phyloP scores from a whole-genome alignment of 495 filamentous ascomycete genomes.

The Penicillium herquei region DNA sequence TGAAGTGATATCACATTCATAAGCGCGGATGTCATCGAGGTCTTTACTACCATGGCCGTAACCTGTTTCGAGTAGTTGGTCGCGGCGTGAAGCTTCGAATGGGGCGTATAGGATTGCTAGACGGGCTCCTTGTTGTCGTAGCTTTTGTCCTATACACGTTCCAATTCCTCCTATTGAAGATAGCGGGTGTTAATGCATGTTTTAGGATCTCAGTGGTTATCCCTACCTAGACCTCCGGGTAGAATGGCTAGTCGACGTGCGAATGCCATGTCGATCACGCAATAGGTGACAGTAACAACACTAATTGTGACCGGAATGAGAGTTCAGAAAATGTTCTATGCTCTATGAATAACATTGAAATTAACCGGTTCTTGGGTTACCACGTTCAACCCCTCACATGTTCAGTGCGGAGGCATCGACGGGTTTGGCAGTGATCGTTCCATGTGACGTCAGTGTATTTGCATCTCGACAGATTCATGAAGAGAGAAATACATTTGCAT shows the following conservation, averaged over 20 bases:
- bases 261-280: slow-evolving; percentile 27
- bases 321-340: not conserved
- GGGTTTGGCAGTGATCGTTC: slow-evolving; percentile 13
- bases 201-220: not conserved
- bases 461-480: too few species aligned
- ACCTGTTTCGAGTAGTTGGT: slow-evolving; percentile 30
- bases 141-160: slow-evolving; percentile 38
- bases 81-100: slow-evolving; percentile 37
- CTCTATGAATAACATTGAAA: too few species aligned
- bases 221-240: slow-evolving; percentile 40
- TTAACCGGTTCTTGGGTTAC: not conserved
- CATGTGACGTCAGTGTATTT: too few species aligned
- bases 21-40: slow-evolving; percentile 29
- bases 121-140: slow-evolving; percentile 34
- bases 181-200: not conserved
- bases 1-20: slow-evolving; percentile 44
- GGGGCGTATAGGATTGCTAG: slow-evolving; percentile 43
- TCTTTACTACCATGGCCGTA: slow-evolving; percentile 16
- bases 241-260: slow-evolving; percentile 37
- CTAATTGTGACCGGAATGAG: not conserved
- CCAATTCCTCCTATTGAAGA: slow-evolving; percentile 33
- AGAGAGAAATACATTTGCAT: too few species aligned
- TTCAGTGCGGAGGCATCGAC: not conserved
- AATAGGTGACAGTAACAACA: not conserved
- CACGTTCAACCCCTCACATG: not conserved